A percentile compares a stretch with the other conserved stretches of the same genome.
Evolutionary conservation across 2,329 filamentous ascomycete genomes (phyloP).

Genomic region (Fusarium chlamydosporum): DNA sequence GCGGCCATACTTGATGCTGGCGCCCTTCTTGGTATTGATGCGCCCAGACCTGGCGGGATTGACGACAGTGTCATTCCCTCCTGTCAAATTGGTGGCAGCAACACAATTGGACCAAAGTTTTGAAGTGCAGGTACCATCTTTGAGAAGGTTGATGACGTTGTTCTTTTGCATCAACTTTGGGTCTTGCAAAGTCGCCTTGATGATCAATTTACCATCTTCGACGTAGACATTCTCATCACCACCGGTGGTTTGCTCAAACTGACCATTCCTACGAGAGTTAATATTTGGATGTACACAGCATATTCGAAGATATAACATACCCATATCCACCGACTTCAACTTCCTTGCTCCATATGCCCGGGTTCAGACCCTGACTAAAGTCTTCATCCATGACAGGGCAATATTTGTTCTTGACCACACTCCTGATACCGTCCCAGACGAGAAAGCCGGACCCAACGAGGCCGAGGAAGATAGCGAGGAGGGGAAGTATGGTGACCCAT

Average conservation of each 20-base stretch:
- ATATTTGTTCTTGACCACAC: slow-evolving; percentile 81
- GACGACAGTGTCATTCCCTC: slow-evolving; percentile 78
- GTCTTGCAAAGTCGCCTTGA: slow-evolving; percentile 85
- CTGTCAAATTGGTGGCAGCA: slow-evolving; percentile 78
- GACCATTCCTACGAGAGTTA: slow-evolving; percentile 72
- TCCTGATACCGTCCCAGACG: slow-evolving; percentile 80
- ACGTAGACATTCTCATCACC: slow-evolving; percentile 82
- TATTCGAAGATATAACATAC: slow-evolving; percentile 63
- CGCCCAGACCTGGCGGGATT: slow-evolving; percentile 84
- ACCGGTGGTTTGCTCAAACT: slow-evolving; percentile 83
- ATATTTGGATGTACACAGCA: neutral
- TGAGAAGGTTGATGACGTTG: slow-evolving; percentile 76
- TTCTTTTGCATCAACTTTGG: slow-evolving; percentile 74
- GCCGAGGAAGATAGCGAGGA: slow-evolving; percentile 78
- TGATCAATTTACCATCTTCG: slow-evolving; percentile 76
- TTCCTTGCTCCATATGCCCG: slow-evolving; percentile 79
- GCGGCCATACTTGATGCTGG: slow-evolving; percentile 82
- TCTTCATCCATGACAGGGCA: slow-evolving; percentile 76
- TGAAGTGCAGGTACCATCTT: slow-evolving; percentile 77
- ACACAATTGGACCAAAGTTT: slow-evolving; percentile 70
- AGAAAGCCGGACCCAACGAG: slow-evolving; percentile 77
- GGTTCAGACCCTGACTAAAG: slow-evolving; percentile 71
- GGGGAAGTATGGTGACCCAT: slow-evolving; percentile 85
- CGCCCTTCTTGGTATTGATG: slow-evolving; percentile 79
- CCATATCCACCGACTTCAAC: slow-evolving; percentile 81